Evolutionary conservation across 106 monocot genomes (phyloP).

Genomic region (Phalaenopsis equestris): DNA sequence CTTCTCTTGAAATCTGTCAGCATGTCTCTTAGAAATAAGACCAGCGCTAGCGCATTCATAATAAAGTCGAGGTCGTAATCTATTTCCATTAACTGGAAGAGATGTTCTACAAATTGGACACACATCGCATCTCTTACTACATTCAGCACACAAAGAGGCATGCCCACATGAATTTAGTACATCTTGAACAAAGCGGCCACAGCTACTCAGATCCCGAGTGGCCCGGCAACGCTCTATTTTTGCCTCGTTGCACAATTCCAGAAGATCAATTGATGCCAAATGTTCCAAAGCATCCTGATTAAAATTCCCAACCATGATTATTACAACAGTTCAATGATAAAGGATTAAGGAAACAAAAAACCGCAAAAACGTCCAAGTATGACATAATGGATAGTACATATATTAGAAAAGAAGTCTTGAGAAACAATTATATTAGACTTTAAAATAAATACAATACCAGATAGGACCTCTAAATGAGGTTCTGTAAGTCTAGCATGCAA

Average conservation of each 20-base stretch:
- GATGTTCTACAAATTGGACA: conserved; percentile 78
- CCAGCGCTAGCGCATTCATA: conserved; percentile 78
- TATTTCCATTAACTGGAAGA: conserved; percentile 41
- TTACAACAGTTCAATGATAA: background rate
- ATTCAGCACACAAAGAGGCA: conserved; percentile 87
- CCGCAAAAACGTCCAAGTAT: background rate
- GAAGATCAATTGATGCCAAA: conserved; percentile 72
- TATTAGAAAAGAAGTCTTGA: background rate
- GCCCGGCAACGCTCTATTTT: conserved; percentile 85
- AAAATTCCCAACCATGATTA: background rate
- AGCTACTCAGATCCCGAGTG: conserved; percentile 81
- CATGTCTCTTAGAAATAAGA: conserved; percentile 52
- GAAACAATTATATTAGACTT: background rate
- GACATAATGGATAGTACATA: background rate
- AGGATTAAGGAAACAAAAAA: background rate
- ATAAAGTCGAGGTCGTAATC: conserved; percentile 62
- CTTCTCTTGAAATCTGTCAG: conserved; percentile 68
- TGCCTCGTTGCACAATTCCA: conserved; percentile 72
- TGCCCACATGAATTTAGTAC: conserved; percentile 75
- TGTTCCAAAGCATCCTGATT: conserved; percentile 46
- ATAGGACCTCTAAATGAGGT: background rate
- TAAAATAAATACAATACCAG: background rate
- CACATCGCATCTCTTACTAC: conserved; percentile 73
- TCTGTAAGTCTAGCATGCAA: background rate
- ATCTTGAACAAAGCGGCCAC: conserved; percentile 79